These are phyloP conservation scores for Skeletonema potamos DNA, from an alignment of 108 stramenopile genomes.

Conservation along the genomic window DNA sequence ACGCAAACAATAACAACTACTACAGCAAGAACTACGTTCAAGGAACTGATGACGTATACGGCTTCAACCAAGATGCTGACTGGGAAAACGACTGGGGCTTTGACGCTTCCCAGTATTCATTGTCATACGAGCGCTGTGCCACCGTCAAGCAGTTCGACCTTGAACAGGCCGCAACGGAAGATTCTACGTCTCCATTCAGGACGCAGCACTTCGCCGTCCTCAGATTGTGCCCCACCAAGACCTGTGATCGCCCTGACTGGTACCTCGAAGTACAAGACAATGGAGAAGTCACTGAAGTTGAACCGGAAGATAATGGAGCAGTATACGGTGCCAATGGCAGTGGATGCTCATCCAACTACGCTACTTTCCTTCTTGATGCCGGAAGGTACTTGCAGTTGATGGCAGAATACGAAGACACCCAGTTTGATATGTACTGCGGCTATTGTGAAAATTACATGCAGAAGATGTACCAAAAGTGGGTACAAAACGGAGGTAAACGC, in stretches of 20 bases:
- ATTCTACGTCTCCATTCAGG: slow-evolving; percentile 49
- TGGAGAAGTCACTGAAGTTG: not conserved
- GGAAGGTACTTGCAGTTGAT: slow-evolving; percentile 71
- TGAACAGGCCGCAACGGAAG: slow-evolving; percentile 47
- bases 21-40: slow-evolving; percentile 2
- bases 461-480: slow-evolving; percentile 11
- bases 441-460: slow-evolving; percentile 30
- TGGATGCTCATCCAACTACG: slow-evolving; percentile 69
- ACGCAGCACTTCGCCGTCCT: slow-evolving; percentile 79
- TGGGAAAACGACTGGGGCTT: slow-evolving; percentile 46
- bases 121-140: slow-evolving; percentile 79
- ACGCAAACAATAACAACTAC: not conserved
- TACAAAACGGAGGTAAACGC: slow-evolving; percentile 9
- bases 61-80: not conserved
- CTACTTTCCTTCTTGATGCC: slow-evolving; percentile 75
- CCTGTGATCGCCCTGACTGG: slow-evolving; percentile 36
- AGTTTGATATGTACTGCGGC: slow-evolving; percentile 68
- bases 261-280: not conserved
- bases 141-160: slow-evolving; percentile 45
- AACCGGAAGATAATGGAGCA: slow-evolving; percentile 8
- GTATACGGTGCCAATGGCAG: slow-evolving; percentile 35
- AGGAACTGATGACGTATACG: slow-evolving; percentile 23
- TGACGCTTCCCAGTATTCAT: slow-evolving; percentile 65
- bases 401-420: slow-evolving; percentile 54
- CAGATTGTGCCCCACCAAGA: slow-evolving; percentile 71